phyloP scores from a whole-genome alignment of 2,329 filamentous ascomycete species.

The Tricladium varicosporioides region DNA sequence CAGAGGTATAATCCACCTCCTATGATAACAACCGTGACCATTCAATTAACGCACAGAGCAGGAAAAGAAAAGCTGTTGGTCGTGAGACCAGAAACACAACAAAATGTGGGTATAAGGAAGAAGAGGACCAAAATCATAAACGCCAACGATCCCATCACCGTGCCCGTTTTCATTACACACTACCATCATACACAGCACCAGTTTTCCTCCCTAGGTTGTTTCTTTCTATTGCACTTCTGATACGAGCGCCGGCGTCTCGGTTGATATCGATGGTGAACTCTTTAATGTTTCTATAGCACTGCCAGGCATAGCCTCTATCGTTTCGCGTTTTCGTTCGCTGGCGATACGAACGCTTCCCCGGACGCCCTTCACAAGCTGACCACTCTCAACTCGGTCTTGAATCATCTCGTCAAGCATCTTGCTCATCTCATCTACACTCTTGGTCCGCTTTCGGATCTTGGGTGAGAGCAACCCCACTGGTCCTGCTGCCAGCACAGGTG shows the following conservation, averaged over 20 bases:
- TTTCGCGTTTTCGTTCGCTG: conserved; percentile 39
- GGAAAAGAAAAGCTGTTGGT: background rate
- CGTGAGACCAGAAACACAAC: background rate
- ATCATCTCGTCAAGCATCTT: conserved; percentile 96
- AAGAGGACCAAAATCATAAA: background rate
- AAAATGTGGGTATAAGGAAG: conserved; percentile 15
- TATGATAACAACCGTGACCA: background rate
- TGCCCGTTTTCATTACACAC: background rate
- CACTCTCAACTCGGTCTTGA: conserved; percentile 77
- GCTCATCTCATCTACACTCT: conserved; percentile 88
- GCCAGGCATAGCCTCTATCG: conserved; percentile 2
- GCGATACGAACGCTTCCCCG: conserved; percentile 66
- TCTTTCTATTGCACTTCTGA: conserved; percentile 11
- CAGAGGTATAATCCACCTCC: too few species aligned
- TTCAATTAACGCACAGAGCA: background rate
- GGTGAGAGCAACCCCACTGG: conserved; percentile 24
- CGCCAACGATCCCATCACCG: background rate
- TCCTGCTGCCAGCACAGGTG: conserved; percentile 17
- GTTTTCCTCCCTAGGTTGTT: background rate
- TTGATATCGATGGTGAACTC: conserved; percentile 10
- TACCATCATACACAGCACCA: conserved; percentile 10
- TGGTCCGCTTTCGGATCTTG: conserved; percentile 36
- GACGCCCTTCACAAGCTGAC: conserved; percentile 64
- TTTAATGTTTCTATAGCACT: conserved; percentile 13
- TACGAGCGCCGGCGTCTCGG: conserved; percentile 12